Evolutionary conservation across 148 eudicot species (phyloP).

Genomic region (Chenopodium quinoa): DNA sequence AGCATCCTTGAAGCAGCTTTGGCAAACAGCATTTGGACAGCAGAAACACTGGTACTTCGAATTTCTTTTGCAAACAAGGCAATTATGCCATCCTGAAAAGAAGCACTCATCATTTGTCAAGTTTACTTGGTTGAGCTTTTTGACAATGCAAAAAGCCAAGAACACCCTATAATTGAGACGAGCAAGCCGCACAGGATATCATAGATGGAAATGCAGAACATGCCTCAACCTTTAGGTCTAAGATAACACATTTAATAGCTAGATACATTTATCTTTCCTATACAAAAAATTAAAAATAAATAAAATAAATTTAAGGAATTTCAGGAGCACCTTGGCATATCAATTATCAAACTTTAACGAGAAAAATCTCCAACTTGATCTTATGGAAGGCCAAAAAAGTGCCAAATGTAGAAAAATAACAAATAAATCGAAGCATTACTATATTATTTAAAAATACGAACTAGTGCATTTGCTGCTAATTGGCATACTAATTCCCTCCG

Average conservation of each 20-base stretch:
- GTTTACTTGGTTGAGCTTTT: not conserved
- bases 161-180: not conserved
- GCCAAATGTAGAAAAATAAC: not conserved
- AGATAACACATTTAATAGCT: not conserved
- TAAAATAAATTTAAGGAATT: not conserved
- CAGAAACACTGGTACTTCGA: conserved; percentile 53
- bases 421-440: not conserved
- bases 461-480: not conserved
- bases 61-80: conserved; percentile 47
- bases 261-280: not conserved
- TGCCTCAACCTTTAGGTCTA: not conserved
- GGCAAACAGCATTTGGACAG: conserved; percentile 71
- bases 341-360: not conserved
- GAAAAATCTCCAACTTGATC: not conserved
- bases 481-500: not conserved
- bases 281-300: too few species aligned
- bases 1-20: conserved; percentile 40
- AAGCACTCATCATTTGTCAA: conserved; percentile 20
- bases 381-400: not conserved
- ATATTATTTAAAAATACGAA: not conserved
- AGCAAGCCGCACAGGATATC: not conserved
- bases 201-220: not conserved
- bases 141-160: not conserved
- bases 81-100: conserved; percentile 59
- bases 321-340: not conserved